Conservation (phyloP, 331 rosid species). For the Prunus yedoensis region DNA sequence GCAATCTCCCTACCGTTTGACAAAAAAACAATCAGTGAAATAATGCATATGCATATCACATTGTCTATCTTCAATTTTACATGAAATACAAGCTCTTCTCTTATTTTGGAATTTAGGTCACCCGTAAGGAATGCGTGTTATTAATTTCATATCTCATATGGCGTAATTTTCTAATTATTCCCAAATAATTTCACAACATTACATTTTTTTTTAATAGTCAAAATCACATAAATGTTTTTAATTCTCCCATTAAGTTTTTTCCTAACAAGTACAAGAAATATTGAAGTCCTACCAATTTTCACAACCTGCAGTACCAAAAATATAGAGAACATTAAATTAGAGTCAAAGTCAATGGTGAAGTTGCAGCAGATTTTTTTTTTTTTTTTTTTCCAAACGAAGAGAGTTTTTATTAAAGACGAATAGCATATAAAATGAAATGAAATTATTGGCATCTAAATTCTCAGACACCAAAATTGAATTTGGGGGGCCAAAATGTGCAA, state of each 20-base stretch:
- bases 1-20: no score
- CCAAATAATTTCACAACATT: background rate
- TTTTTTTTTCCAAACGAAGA: no score
- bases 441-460: background rate
- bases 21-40: no score
- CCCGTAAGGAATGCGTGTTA: background rate
- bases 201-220: background rate
- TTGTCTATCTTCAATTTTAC: no score
- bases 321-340: background rate
- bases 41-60: no score
- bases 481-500: conserved; percentile 11
- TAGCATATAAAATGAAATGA: background rate
- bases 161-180: background rate
- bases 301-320: background rate
- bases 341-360: conserved; percentile 15
- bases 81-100: no score
- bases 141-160: background rate
- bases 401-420: no score
- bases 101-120: background rate
- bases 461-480: conserved; percentile 16
- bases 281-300: conserved; percentile 5
- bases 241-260: background rate
- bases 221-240: background rate
- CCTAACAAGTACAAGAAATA: background rate
- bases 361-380: no score